A percentile compares a stretch with the other conserved stretches of the same genome.
These are phyloP conservation scores for Komagataea norvegica DNA, from an alignment of 1,139 yeast genomes.

Conservation along the genomic window DNA sequence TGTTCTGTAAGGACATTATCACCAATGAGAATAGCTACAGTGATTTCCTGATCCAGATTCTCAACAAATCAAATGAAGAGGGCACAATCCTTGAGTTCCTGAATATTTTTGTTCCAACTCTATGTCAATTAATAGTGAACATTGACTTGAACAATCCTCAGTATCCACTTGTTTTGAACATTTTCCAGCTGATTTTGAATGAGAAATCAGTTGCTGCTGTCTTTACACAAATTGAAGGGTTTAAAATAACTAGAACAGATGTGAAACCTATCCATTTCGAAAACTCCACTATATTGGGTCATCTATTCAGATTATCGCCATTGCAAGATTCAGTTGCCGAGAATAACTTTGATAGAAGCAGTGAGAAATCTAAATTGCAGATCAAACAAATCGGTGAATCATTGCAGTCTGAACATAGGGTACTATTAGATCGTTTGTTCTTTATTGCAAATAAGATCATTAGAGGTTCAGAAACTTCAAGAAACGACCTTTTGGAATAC, in stretches of 20 bases:
- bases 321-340: constrained; percentile 47
- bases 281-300: constrained; percentile 65
- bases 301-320: constrained; percentile 73
- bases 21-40: constrained; percentile 36
- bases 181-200: constrained; percentile 56
- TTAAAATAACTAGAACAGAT: constrained; percentile 31
- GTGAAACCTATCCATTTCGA: constrained; percentile 48
- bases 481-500: constrained; percentile 60
- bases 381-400: constrained; percentile 48
- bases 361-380: constrained; percentile 39
- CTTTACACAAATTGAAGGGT: constrained; percentile 54
- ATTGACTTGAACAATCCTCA: constrained; percentile 43
- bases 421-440: constrained; percentile 56
- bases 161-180: constrained; percentile 32
- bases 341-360: constrained; percentile 38
- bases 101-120: constrained; percentile 48
- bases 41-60: constrained; percentile 54
- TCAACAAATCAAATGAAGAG: constrained; percentile 59
- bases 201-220: constrained; percentile 59
- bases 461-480: constrained; percentile 65
- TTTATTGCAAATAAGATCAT: constrained; percentile 67
- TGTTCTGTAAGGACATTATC: constrained; percentile 33
- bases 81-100: constrained; percentile 59
- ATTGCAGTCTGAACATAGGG: constrained; percentile 54
- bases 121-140: constrained; percentile 30